Evolutionary conservation across 1,139 yeast genomes (phyloP), one percentile per base, ranked within the genome.

Genomic region (Blastobotrys malaysiensis): DNA sequence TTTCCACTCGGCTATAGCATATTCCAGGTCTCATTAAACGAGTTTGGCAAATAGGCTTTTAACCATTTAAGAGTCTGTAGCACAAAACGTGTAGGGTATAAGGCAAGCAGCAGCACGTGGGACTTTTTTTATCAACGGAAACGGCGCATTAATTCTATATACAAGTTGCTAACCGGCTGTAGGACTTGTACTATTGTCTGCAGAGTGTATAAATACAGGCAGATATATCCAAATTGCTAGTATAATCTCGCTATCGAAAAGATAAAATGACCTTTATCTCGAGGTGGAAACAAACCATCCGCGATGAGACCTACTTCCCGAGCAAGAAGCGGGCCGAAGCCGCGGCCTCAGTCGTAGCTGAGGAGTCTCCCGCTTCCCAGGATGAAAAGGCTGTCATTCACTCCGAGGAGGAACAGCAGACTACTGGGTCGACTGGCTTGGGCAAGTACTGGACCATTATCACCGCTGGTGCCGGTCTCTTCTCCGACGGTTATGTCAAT

Each of bases 401-500:
- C 3, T 3, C 39, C 4, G 39, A 13, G 39, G 39, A 31, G n/a
- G 39, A 31, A 7, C 11, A 14, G 5, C 39, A 31, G 39, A 3
- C 11, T 7, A 16, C 5, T 11, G 39, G 39, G 3, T 31, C 39
- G 39, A 24, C 22, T 16, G 65, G 65, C 14, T 51, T 63, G 39
- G 57, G 56, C 56, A 65, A 67, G 60, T 75, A 73, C 62, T 81
- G 95, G 88, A 87, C 96, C 5, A 88, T 91, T 48, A 78, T 88
- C 60, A 84, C 90, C 19, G 83, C 96, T 0, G 97, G 97, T 60
- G 93, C 96, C 1, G 97, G 97, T 54, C 76, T 90, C 52, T 88
- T 90, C 68, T 84, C 93, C 26, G 97, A 90, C 70, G 97, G 97
- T 56, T 89, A 89, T 67, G 86, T 88, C 60, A 89, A 89, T 70